Evolutionary conservation across 2,329 filamentous ascomycete genomes (phyloP).

Genomic region (Aspergillus spinulosporus): DNA sequence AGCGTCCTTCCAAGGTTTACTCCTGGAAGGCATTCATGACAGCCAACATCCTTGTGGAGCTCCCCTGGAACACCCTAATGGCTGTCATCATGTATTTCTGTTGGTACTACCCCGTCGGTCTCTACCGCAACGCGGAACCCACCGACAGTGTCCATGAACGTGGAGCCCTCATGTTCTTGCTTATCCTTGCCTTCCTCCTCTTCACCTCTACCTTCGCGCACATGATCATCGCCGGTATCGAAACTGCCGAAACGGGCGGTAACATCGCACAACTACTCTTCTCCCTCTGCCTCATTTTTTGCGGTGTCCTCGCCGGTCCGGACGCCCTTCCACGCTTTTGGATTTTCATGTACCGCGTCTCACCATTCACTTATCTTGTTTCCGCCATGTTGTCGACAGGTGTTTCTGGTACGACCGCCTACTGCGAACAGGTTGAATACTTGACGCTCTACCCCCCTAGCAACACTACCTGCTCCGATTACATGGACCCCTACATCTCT

Average conservation of each 20-base stretch:
- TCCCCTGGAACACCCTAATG: constrained; percentile 65
- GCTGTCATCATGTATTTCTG: constrained; percentile 63
- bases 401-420: constrained; percentile 31
- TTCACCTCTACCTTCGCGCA: constrained; percentile 72
- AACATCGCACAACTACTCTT: constrained; percentile 64
- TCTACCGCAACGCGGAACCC: constrained; percentile 45
- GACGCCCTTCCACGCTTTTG: constrained; percentile 67
- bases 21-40: constrained; percentile 73
- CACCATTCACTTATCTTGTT: constrained; percentile 65
- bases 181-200: constrained; percentile 66
- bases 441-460: constrained; percentile 51
- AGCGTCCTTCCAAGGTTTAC: constrained; percentile 68
- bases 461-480: constrained; percentile 61
- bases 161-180: constrained; percentile 65
- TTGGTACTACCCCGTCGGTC: constrained; percentile 67
- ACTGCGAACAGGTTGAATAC: constrained; percentile 35
- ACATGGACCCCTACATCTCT: constrained; percentile 46
- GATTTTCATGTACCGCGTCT: constrained; percentile 74
- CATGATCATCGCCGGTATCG: constrained; percentile 70
- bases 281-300: constrained; percentile 62
- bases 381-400: constrained; percentile 46
- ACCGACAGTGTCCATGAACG: constrained; percentile 50
- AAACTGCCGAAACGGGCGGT: constrained; percentile 67
- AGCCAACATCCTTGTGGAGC: constrained; percentile 69
- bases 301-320: constrained; percentile 55